phyloP scores from a whole-genome alignment of 164 flowering plant genomes.

The Kingdonia uniflora region DNA sequence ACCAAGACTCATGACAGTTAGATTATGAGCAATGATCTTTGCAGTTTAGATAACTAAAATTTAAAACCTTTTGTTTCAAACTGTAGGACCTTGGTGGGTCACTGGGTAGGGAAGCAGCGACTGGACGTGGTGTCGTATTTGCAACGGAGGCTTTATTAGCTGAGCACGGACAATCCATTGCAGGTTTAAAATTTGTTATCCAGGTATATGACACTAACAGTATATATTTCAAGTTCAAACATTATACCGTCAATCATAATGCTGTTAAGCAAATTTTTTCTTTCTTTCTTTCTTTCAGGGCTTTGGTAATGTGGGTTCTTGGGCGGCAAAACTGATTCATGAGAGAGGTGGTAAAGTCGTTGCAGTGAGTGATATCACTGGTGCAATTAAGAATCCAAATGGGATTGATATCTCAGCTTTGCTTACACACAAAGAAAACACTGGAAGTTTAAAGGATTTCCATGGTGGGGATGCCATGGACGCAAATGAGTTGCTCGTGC shows the following conservation, averaged over 20 bases:
- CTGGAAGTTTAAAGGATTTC: conserved; percentile 36
- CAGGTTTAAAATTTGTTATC: conserved; percentile 28
- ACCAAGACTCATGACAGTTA: not conserved
- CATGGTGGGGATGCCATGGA: conserved; percentile 53
- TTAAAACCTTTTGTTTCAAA: not conserved
- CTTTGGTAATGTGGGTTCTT: conserved; percentile 78
- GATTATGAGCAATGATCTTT: not conserved
- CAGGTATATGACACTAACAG: conserved; percentile 16
- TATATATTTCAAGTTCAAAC: too few relatives aligned
- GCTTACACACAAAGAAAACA: conserved; percentile 40
- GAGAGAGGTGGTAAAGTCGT: conserved; percentile 68
- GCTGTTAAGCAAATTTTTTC: not conserved
- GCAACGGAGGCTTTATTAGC: conserved; percentile 71
- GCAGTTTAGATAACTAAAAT: too few relatives aligned
- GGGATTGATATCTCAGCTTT: conserved; percentile 52
- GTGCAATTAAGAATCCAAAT: conserved; percentile 44
- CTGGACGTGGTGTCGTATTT: conserved; percentile 75
- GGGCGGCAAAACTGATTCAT: conserved; percentile 65
- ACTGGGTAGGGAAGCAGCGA: conserved; percentile 83
- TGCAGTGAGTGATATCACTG: conserved; percentile 70
- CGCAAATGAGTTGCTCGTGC: conserved; percentile 46
- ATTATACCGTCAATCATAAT: not conserved
- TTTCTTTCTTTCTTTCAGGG: conserved; percentile 49
- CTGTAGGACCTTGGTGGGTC: conserved; percentile 83
- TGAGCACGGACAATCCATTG: conserved; percentile 59